phyloP scores from a whole-genome alignment of 2,329 filamentous ascomycete species.

The Monosporascus sp. region DNA sequence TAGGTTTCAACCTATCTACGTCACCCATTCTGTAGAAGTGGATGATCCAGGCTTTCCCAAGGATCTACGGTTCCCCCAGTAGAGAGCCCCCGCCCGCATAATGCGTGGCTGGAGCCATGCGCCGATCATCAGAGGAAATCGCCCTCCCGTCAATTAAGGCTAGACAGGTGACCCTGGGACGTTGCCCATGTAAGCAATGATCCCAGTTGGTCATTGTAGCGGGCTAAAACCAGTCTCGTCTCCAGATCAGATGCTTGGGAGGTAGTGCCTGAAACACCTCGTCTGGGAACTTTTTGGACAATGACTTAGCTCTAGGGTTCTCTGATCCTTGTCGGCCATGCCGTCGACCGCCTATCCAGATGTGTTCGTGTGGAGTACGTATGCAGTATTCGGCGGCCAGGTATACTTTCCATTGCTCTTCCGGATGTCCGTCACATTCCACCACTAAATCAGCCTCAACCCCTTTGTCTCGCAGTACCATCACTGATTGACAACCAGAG shows the following conservation, averaged over 20 bases:
- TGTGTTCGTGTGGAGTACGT: neutral
- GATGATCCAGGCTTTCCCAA: neutral
- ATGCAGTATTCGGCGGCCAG: conserved; percentile 20
- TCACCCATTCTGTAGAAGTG: no score
- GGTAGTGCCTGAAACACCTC: neutral
- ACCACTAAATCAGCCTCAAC: neutral
- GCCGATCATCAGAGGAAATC: neutral
- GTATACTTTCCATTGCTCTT: conserved; percentile 8
- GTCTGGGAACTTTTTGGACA: neutral
- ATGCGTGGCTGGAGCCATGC: neutral
- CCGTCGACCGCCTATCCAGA: conserved; percentile 3
- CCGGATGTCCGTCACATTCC: conserved; percentile 20
- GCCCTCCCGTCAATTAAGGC: neutral
- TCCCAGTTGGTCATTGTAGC: neutral
- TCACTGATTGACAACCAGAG: neutral
- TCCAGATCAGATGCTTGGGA: neutral
- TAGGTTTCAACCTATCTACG: no score
- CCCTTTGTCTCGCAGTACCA: neutral
- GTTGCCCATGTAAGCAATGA: neutral
- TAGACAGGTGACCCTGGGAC: neutral
- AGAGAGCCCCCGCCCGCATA: neutral
- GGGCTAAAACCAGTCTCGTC: neutral
- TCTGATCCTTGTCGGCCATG: conserved; percentile 8
- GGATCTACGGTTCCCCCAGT: neutral
- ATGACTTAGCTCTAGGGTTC: neutral